Percentiles rank a stretch among this genome's conserved stretches.
Conservation (phyloP, 768 basidiomycete genomes). For the Candolleomyces eurysporus region DNA sequence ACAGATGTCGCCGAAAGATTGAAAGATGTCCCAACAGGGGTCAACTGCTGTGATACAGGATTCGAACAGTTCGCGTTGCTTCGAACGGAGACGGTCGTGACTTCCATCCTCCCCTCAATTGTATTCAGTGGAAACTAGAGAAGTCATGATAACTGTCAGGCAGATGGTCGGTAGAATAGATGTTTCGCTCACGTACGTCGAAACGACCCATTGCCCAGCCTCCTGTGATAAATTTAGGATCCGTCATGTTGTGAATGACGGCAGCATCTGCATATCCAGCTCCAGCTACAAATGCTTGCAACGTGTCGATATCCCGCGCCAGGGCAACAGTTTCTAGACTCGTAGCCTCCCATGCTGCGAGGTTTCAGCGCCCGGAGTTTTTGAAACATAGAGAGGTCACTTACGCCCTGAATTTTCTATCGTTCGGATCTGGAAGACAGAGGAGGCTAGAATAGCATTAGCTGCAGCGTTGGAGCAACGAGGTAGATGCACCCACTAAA, state of each 20-base stretch:
- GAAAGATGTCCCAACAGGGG: slow-evolving; percentile 23
- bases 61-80: slow-evolving; percentile 48
- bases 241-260: slow-evolving; percentile 39
- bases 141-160: too few relatives aligned
- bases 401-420: neutral
- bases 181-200: slow-evolving; percentile 28
- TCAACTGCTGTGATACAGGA: slow-evolving; percentile 26
- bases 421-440: neutral
- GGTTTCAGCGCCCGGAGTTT: neutral
- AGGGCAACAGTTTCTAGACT: slow-evolving; percentile 45
- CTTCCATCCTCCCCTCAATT: slow-evolving; percentile 46
- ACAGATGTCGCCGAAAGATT: slow-evolving; percentile 43
- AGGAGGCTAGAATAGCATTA: neutral
- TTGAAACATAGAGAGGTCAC: neutral
- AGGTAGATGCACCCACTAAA: slow-evolving; percentile 39
- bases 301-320: slow-evolving; percentile 36
- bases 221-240: slow-evolving; percentile 55
- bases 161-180: too few relatives aligned
- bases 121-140: too few relatives aligned
- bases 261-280: slow-evolving; percentile 53
- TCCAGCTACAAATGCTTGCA: slow-evolving; percentile 58
- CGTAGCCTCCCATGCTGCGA: slow-evolving; percentile 35
- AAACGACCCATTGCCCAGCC: slow-evolving; percentile 59
- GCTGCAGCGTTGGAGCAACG: slow-evolving; percentile 7
- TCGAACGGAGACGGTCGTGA: slow-evolving; percentile 51